Evolutionary conservation across 73 alveolate genomes (phyloP), one percentile per base, ranked within the genome.

Genomic region (Paramecium sonneborni): DNA sequence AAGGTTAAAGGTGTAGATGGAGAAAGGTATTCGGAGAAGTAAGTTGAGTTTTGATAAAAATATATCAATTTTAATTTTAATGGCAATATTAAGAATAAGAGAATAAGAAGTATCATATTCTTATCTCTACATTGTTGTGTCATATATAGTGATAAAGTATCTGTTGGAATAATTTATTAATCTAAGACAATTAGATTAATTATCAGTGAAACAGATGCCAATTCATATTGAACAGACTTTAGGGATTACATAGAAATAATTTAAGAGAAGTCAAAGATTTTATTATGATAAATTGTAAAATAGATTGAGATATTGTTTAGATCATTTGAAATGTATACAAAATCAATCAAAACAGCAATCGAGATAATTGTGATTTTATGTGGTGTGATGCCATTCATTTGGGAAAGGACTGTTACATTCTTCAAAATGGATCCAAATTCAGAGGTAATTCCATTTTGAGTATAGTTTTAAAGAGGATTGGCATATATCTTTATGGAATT

Each of bases 1-100:
- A 92, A 52, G 97, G 96, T 6, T 85, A 95, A 46, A 95, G 88
- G 62, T 93, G 95, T 35, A 57, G 76, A 46, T 74, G 95, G 70
- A 97, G 98, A 7, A 92, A 94, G 28, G 85, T 82, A 23, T 69
- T 69, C 39, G 94, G 76, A 24, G 84, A 88, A 41, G 91, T 88
- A 44, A 82, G 58, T 37, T 88, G 94, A 88, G 32, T 32, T 52
- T 52, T 52, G 35, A 52, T 5, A 52, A 52, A n/a, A 18, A 52
- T 52, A 52, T 52, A 52, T 52, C 68, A 52, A 52, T 52, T 52
- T 26, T 62, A 18, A 32, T 62, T 20, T 34, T 43, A 79, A 79
- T 79, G 90, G 74, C 90, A 41, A 79, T 79, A 41, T 26, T 1
- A 20, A 38, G 55, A 23, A 79, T 79, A 24, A 23, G 41, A 21